Evolutionary conservation across 495 filamentous ascomycete species (phyloP).

Genomic region (Penicillium steckii): DNA sequence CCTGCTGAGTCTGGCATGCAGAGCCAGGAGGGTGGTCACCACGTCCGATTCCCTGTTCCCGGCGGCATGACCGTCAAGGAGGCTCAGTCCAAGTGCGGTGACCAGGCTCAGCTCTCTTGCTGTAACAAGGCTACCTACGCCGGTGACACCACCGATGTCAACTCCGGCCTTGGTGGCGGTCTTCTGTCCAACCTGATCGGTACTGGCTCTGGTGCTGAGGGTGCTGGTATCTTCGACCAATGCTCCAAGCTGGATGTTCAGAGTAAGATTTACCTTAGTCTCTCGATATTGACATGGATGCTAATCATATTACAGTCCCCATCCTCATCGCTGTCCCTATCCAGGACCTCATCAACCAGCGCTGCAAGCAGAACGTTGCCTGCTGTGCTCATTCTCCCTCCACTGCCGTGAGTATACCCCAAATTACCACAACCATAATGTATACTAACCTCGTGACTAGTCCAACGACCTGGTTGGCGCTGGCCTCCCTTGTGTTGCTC

Average conservation of each 20-base stretch:
- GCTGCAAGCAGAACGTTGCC: conserved; percentile 54
- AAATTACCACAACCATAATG: neutral
- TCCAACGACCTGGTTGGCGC: conserved; percentile 41
- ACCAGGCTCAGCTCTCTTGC: conserved; percentile 49
- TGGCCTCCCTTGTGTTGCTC: conserved; percentile 49
- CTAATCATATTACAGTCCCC: conserved; percentile 27
- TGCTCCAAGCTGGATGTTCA: conserved; percentile 39
- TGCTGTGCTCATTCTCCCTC: conserved; percentile 46
- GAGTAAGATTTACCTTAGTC: conserved; percentile 7
- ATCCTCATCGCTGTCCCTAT: conserved; percentile 31
- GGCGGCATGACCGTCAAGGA: conserved; percentile 44
- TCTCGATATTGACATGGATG: neutral
- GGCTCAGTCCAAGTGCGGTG: conserved; percentile 48
- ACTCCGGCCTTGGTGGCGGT: conserved; percentile 25
- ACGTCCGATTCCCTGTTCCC: conserved; percentile 25
- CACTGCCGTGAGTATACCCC: conserved; percentile 30
- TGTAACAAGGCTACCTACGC: conserved; percentile 45
- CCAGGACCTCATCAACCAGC: conserved; percentile 43
- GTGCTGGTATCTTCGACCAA: conserved; percentile 33
- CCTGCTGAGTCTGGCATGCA: conserved; percentile 9
- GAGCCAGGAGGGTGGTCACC: conserved; percentile 4
- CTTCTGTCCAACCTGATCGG: conserved; percentile 31
- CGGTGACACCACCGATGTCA: conserved; percentile 39
- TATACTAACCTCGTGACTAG: conserved; percentile 6
- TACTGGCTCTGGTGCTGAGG: conserved; percentile 34